Evolutionary conservation across 352 stramenopile species (phyloP).

Genomic region (Elongisporangium undulatum): DNA sequence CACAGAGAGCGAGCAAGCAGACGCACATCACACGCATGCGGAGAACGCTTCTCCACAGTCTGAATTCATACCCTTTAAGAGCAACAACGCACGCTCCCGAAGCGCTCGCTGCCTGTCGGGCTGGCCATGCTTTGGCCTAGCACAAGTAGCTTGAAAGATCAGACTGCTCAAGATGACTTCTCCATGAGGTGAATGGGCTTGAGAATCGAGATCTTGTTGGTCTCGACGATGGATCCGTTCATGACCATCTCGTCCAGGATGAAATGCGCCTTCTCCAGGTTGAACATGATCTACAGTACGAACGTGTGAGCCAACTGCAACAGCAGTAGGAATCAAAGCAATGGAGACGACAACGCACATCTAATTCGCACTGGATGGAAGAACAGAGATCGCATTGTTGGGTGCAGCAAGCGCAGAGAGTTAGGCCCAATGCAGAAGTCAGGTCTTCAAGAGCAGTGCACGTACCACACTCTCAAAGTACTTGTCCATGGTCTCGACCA

Average conservation of each 20-base stretch:
- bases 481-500: conserved; percentile 99
- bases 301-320: neutral
- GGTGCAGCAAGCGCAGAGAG: conserved; percentile 1
- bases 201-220: conserved; percentile 98
- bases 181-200: conserved; percentile 99
- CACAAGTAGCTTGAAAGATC: neutral
- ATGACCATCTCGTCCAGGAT: conserved; percentile 97
- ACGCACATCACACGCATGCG: neutral
- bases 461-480: conserved; percentile 97
- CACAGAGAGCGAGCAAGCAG: neutral
- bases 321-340: conserved; percentile 2
- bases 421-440: neutral
- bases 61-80: neutral
- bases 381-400: neutral
- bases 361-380: conserved; percentile 62
- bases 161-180: conserved; percentile 62
- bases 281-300: conserved; percentile 87
- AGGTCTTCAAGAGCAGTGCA: conserved; percentile 1
- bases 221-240: conserved; percentile 99
- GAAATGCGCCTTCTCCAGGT: conserved; percentile 90
- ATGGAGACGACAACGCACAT: conserved; percentile 41
- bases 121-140: neutral
- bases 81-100: neutral
- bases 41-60: neutral
- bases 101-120: neutral